A percentile compares a stretch with the other conserved stretches of the same genome.
Conservation (phyloP, 345 rosid genomes). For the Brassica nigra region DNA sequence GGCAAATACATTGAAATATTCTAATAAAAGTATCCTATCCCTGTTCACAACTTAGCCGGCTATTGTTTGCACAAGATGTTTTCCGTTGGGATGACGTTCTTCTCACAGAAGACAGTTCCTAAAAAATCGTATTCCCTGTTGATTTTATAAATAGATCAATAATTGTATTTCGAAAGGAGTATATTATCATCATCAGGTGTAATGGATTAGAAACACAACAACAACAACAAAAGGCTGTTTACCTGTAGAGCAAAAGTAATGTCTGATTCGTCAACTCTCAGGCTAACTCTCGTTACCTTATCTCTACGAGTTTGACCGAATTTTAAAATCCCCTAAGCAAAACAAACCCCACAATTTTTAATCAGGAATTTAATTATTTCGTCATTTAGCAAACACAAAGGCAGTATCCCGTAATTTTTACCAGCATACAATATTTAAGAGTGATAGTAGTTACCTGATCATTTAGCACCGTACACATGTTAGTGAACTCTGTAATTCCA, state of each 20-base stretch:
- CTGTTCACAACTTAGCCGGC: not conserved
- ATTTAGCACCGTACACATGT: conserved; percentile 74
- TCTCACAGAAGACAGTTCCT: conserved; percentile 69
- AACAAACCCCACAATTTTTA: not conserved
- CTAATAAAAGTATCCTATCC: not conserved
- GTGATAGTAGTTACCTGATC: conserved; percentile 62
- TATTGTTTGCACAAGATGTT: not conserved
- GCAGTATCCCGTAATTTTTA: conserved; percentile 35
- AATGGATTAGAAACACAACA: not conserved
- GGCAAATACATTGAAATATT: not conserved
- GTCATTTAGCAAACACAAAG: not conserved
- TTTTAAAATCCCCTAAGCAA: conserved; percentile 65
- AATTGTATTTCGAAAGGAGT: not conserved
- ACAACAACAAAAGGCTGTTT: not conserved
- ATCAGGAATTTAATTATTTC: not conserved
- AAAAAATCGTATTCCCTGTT: conserved; percentile 80
- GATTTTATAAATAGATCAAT: not conserved
- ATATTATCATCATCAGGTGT: not conserved
- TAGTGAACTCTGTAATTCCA: conserved; percentile 65
- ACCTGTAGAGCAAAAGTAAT: conserved; percentile 81
- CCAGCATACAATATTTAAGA: not conserved
- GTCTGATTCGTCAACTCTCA: conserved; percentile 72
- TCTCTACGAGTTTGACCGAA: conserved; percentile 68
- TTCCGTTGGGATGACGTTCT: not conserved
- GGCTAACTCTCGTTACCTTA: conserved; percentile 58